Percentiles rank a stretch among this genome's conserved stretches.
Evolutionary conservation across 306 rosid genomes (phyloP).

Genomic region (Alnus rubra): DNA sequence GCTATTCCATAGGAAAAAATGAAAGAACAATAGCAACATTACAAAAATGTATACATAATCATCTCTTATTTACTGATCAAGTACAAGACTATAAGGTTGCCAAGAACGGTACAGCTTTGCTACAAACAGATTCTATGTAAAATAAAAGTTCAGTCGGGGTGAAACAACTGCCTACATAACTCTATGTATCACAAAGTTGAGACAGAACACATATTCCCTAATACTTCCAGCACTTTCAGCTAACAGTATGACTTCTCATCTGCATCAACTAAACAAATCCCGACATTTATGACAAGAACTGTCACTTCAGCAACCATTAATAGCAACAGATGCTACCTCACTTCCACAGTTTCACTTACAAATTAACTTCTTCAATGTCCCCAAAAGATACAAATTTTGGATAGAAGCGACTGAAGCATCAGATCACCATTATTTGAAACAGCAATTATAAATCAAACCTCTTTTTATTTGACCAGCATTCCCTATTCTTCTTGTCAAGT

Average conservation of each 20-base stretch:
- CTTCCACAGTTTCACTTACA: background rate
- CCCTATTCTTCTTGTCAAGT: background rate
- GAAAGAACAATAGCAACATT: background rate
- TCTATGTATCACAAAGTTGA: background rate
- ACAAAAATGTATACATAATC: background rate
- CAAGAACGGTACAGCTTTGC: background rate
- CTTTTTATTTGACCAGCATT: background rate
- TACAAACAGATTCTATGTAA: slow-evolving; percentile 1
- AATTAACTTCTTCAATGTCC: background rate
- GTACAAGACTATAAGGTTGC: background rate
- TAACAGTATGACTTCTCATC: background rate
- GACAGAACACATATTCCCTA: background rate
- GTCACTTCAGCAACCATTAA: background rate
- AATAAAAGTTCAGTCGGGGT: slow-evolving; percentile 2
- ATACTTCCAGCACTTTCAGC: background rate
- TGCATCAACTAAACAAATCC: background rate
- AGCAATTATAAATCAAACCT: background rate
- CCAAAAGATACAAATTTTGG: background rate
- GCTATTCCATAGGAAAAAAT: background rate
- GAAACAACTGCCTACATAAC: background rate
- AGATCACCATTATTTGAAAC: background rate
- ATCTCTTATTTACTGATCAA: background rate
- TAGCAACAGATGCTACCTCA: background rate
- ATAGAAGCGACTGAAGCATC: slow-evolving; percentile 8
- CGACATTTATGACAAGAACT: background rate